These are phyloP conservation scores for Citrus trifoliata DNA, from an alignment of 345 rosid species.

Conservation along the genomic window DNA sequence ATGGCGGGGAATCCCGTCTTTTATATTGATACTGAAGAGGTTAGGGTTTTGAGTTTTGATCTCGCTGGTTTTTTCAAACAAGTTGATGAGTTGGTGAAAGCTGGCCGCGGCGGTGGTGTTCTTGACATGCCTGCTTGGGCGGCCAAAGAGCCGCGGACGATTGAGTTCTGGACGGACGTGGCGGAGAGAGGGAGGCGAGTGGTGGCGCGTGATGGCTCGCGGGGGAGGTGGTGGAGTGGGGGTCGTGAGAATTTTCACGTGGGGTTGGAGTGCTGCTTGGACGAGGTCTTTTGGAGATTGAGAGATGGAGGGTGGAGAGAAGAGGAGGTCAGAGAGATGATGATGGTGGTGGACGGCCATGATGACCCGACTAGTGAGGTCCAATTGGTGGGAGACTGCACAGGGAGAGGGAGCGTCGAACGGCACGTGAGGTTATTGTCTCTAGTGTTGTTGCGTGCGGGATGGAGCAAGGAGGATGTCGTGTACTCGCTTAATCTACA, in stretches of 20 bases:
- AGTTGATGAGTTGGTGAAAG: conserved; percentile 24
- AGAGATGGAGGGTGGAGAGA: conserved; percentile 82
- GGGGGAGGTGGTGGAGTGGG: conserved; percentile 49
- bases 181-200: conserved; percentile 54
- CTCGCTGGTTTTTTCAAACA: conserved; percentile 56
- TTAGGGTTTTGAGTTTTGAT: conserved; percentile 59
- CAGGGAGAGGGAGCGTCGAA: conserved; percentile 8
- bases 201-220: conserved; percentile 29
- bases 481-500: conserved; percentile 47
- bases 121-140: conserved; percentile 54
- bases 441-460: conserved; percentile 40
- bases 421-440: conserved; percentile 29
- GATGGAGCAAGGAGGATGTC: conserved; percentile 63
- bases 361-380: conserved; percentile 18
- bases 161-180: conserved; percentile 77
- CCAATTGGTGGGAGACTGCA: neutral
- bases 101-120: neutral
- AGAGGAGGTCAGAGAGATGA: conserved; percentile 77
- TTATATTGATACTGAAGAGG: conserved; percentile 45
- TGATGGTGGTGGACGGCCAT: conserved; percentile 49
- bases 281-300: conserved; percentile 64
- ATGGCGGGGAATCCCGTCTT: conserved; percentile 72
- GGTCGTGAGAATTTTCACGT: neutral
- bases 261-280: conserved; percentile 46
- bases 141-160: conserved; percentile 37